Percentiles rank a stretch among this genome's conserved stretches.
These are phyloP conservation scores for Solanum tarapatanum DNA, from an alignment of 257 asterid species.

Conservation along the genomic window DNA sequence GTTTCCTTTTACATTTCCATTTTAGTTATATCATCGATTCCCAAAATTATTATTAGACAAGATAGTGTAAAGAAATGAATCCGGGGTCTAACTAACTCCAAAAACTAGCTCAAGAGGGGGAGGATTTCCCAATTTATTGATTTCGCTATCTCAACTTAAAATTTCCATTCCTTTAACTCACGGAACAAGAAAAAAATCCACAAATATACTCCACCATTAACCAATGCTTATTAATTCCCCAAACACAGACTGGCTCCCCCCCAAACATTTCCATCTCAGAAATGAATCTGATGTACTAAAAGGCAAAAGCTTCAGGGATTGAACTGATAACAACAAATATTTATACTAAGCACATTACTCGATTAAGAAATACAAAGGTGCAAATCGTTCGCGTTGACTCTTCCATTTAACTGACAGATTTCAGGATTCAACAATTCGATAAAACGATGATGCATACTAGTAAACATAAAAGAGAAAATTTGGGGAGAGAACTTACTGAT, in stretches of 20 bases:
- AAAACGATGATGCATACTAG: neutral
- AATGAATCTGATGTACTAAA: neutral
- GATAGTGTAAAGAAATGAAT: neutral
- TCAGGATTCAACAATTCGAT: neutral
- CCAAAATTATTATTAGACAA: neutral
- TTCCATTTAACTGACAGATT: neutral
- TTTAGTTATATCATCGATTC: neutral
- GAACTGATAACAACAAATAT: neutral
- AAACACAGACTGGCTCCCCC: neutral
- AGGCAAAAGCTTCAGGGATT: neutral
- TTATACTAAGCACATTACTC: neutral
- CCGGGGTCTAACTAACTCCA: neutral
- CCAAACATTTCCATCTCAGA: neutral
- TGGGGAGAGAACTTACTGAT: slow-evolving; percentile 24
- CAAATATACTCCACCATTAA: neutral
- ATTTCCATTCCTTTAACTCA: neutral
- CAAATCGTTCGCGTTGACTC: neutral
- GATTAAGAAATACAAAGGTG: neutral
- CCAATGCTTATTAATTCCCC: neutral
- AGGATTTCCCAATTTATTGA: neutral
- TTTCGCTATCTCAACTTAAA: neutral
- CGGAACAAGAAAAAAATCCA: neutral
- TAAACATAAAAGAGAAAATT: neutral
- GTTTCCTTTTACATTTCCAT: neutral
- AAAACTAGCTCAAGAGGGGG: neutral